Conservation (phyloP, 768 basidiomycete species). For the Cystoderma amianthinum region DNA sequence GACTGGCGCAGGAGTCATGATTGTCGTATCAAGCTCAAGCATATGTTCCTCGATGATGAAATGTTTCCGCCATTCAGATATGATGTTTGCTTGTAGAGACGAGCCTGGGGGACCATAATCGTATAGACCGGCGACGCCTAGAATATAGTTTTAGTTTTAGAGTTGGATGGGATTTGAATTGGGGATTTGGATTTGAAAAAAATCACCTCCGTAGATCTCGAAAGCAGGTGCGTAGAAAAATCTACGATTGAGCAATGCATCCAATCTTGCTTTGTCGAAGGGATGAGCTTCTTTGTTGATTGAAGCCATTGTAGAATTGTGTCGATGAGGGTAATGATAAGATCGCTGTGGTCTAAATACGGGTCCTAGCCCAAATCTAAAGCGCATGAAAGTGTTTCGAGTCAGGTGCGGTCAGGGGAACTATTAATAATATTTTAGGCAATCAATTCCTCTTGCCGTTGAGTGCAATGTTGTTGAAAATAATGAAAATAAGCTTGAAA, state of each 20-base stretch:
- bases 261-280: constrained; percentile 84
- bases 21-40: constrained; percentile 97
- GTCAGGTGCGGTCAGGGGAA: constrained; percentile 5
- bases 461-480: too few relatives aligned
- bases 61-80: constrained; percentile 93
- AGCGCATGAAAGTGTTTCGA: constrained; percentile 21
- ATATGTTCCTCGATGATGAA: constrained; percentile 98
- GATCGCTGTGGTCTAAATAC: constrained; percentile 16
- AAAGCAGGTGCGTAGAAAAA: constrained; percentile 99
- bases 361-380: constrained; percentile 14
- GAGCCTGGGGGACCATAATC: constrained; percentile 98
- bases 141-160: constrained; percentile 2
- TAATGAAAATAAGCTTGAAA: too few relatives aligned
- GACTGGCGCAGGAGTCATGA: constrained; percentile 92
- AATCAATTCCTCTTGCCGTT: too few relatives aligned
- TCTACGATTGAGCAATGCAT: constrained; percentile 78
- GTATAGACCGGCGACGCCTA: constrained; percentile 95
- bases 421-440: background rate
- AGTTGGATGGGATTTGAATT: too few relatives aligned
- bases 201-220: constrained; percentile 95
- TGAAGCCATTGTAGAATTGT: constrained; percentile 22
- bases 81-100: constrained; percentile 92
- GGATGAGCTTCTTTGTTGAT: constrained; percentile 81
- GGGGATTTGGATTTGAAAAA: too few relatives aligned
- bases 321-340: constrained; percentile 21